Conservation (phyloP, 345 rosid genomes). For the Zanthoxylum bungeanum region DNA sequence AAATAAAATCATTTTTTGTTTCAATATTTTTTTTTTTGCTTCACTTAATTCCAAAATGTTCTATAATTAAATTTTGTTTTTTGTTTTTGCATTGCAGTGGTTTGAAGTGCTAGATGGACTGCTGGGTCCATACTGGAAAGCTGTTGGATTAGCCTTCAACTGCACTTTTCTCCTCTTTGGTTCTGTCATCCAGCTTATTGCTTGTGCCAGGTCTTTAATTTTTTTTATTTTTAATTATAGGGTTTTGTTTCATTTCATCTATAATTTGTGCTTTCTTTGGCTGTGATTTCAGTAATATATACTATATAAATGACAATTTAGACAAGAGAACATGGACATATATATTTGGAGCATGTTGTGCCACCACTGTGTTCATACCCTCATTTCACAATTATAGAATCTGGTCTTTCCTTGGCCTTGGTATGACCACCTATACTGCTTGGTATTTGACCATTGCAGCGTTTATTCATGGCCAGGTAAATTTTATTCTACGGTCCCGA, state of each 20-base stretch:
- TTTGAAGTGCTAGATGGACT: constrained; percentile 89
- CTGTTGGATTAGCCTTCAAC: constrained; percentile 73
- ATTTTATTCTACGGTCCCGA: not conserved
- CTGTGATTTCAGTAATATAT: constrained; percentile 60
- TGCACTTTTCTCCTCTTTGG: constrained; percentile 85
- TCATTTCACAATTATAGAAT: constrained; percentile 82
- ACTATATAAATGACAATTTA: constrained; percentile 67
- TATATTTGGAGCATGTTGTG: constrained; percentile 89
- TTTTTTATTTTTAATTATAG: not conserved
- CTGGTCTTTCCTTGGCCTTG: constrained; percentile 86
- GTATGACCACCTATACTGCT: constrained; percentile 89
- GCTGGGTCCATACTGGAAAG: constrained; percentile 83
- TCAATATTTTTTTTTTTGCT: not conserved
- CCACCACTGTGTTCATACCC: constrained; percentile 73
- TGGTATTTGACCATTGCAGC: constrained; percentile 76
- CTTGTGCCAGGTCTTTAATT: constrained; percentile 62
- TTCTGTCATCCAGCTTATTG: constrained; percentile 82
- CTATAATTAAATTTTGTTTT: not conserved
- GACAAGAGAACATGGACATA: constrained; percentile 96
- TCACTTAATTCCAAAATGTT: not conserved
- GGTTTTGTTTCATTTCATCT: constrained; percentile 9
- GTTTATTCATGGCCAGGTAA: constrained; percentile 68
- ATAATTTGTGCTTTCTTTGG: constrained; percentile 6
- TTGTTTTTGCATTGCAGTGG: constrained; percentile 60
- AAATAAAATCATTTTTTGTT: not conserved